Evolutionary conservation across 352 stramenopile species (phyloP).

Genomic region (Phytophthora melonis): DNA sequence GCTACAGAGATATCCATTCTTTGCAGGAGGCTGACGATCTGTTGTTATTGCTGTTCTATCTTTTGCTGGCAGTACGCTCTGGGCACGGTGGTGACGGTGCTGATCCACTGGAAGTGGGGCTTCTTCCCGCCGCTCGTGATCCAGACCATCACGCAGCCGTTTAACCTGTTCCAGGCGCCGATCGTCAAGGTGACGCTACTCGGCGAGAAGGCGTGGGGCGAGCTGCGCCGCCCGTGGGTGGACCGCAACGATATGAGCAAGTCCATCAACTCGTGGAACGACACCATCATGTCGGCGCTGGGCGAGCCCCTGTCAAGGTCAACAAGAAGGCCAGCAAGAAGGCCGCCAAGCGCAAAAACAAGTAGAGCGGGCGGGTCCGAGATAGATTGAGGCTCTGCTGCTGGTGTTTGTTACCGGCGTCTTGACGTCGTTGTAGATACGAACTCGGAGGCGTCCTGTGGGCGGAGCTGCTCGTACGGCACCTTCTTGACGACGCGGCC

Average conservation of each 20-base stretch:
- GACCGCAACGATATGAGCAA: conserved; percentile 76
- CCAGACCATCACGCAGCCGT: conserved; percentile 81
- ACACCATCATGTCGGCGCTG: conserved; percentile 79
- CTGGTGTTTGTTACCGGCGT: conserved; percentile 10
- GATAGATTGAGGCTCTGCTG: conserved; percentile 9
- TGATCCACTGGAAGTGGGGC: conserved; percentile 83
- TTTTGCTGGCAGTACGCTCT: conserved; percentile 56
- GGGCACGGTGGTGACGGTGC: conserved; percentile 66
- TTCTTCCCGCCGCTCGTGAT: conserved; percentile 88
- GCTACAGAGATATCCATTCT: not conserved
- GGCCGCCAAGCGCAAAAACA: conserved; percentile 71
- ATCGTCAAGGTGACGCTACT: conserved; percentile 75
- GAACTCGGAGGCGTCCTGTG: conserved; percentile 31
- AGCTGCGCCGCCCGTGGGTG: conserved; percentile 77
- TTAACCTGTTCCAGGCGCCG: conserved; percentile 74
- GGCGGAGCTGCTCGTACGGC: conserved; percentile 49
- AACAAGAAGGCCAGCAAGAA: conserved; percentile 85
- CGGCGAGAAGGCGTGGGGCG: conserved; percentile 74
- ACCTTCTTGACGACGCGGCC: conserved; percentile 54
- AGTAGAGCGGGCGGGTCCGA: conserved; percentile 42
- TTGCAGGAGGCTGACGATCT: not conserved
- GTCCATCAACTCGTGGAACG: conserved; percentile 77
- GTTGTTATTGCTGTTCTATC: not conserved
- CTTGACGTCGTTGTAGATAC: conserved; percentile 28
- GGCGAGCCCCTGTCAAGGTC: conserved; percentile 58